Evolutionary conservation across 2,329 filamentous ascomycete species (phyloP).

Genomic region (Hypoxylon rubiginosum): DNA sequence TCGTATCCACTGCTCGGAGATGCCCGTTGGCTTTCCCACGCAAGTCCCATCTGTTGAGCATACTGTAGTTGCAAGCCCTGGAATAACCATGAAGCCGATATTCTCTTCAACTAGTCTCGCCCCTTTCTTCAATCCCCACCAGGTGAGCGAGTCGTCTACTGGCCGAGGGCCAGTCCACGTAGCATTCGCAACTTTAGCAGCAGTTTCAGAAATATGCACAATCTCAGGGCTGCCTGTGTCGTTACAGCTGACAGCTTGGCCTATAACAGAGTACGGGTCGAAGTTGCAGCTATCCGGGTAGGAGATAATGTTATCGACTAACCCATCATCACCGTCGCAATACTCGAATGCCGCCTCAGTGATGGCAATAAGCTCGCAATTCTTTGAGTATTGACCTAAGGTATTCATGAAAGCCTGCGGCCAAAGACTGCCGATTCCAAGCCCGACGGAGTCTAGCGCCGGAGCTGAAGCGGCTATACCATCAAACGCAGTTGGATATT

Average conservation of each 20-base stretch:
- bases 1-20: constrained; percentile 16
- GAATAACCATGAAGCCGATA: neutral
- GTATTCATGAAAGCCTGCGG: constrained; percentile 53
- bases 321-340: constrained; percentile 60
- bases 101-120: constrained; percentile 12
- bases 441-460: constrained; percentile 57
- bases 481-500: constrained; percentile 66
- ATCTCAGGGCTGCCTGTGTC: constrained; percentile 17
- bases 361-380: constrained; percentile 56
- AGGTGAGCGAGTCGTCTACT: constrained; percentile 19
- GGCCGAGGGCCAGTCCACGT: constrained; percentile 24
- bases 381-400: constrained; percentile 51
- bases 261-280: constrained; percentile 46
- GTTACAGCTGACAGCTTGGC: constrained; percentile 37
- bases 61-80: constrained; percentile 25
- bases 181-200: constrained; percentile 19
- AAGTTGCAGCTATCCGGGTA: constrained; percentile 55
- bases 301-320: constrained; percentile 59
- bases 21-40: constrained; percentile 4
- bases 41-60: constrained; percentile 27
- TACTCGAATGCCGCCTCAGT: constrained; percentile 53
- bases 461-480: constrained; percentile 64
- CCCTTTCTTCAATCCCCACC: constrained; percentile 29
- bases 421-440: constrained; percentile 40
- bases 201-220: constrained; percentile 20